These are phyloP conservation scores for Rosa chinensis DNA, from an alignment of 306 rosid species.

Conservation along the genomic window DNA sequence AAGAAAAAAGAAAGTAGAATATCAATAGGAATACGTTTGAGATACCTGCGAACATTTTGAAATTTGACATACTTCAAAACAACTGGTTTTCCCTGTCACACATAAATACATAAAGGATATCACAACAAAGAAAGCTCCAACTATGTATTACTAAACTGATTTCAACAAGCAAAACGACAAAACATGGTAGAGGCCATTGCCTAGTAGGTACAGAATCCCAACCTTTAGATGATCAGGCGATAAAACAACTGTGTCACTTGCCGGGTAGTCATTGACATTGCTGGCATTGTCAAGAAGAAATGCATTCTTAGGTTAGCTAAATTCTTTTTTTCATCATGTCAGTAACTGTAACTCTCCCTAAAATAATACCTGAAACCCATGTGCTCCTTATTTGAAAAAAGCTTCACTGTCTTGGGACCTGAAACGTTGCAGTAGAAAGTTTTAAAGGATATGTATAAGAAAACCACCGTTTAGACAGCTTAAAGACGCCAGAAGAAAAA, in stretches of 20 bases:
- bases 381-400: conserved; percentile 92
- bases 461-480: background rate
- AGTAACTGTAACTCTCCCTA: conserved; percentile 11
- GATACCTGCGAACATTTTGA: conserved; percentile 95
- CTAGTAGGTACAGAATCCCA: conserved; percentile 12
- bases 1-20: conserved; percentile 11
- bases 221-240: conserved; percentile 77
- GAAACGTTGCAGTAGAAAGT: conserved; percentile 1
- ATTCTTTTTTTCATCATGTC: background rate
- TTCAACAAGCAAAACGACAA: background rate
- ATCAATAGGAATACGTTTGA: conserved; percentile 20
- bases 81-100: conserved; percentile 75
- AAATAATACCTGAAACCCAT: conserved; percentile 91
- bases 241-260: conserved; percentile 65
- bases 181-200: background rate
- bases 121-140: conserved; percentile 13
- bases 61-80: conserved; percentile 84
- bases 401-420: conserved; percentile 95
- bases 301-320: conserved; percentile 29
- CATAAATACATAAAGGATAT: conserved; percentile 13
- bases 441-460: background rate
- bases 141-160: background rate
- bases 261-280: conserved; percentile 86
- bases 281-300: conserved; percentile 49
- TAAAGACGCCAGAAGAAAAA: background rate